Evolutionary conservation across 2,329 filamentous ascomycete species (phyloP).

Genomic region (Pseudocercospora crystallina): DNA sequence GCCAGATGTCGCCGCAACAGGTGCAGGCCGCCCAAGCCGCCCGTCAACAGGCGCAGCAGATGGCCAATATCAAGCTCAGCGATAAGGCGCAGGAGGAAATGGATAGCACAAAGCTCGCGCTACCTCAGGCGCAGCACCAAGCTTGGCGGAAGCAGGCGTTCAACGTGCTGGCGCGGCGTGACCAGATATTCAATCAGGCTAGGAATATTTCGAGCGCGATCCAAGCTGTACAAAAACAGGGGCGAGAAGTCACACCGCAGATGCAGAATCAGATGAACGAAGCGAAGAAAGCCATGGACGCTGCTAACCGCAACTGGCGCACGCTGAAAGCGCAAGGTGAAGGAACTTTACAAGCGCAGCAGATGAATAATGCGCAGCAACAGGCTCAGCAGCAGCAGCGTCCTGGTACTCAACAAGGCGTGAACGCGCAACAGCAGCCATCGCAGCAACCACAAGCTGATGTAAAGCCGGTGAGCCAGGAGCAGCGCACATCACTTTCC

Average conservation of each 20-base stretch:
- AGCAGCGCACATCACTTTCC: conserved; percentile 17
- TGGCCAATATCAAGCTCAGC: conserved; percentile 9
- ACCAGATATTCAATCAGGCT: conserved; percentile 16
- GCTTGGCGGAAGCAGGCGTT: conserved; percentile 14
- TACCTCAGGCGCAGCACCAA: conserved; percentile 15
- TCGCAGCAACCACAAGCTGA: conserved; percentile 21
- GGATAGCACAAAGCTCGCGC: conserved; percentile 6
- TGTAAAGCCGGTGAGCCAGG: conserved; percentile 17
- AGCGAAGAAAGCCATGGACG: conserved; percentile 16
- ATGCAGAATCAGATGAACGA: conserved; percentile 13
- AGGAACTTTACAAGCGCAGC: conserved; percentile 13
- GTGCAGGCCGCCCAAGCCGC: neutral
- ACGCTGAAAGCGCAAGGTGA: conserved; percentile 19
- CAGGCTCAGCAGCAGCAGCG: conserved; percentile 20
- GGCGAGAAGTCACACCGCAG: conserved; percentile 12
- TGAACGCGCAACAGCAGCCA: conserved; percentile 20
- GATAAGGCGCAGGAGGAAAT: conserved; percentile 12
- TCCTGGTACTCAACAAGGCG: conserved; percentile 24
- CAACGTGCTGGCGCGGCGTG: conserved; percentile 13
- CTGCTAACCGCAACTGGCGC: conserved; percentile 17
- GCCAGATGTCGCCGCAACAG: neutral
- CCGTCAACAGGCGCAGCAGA: conserved; percentile 5
- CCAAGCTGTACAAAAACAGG: conserved; percentile 11
- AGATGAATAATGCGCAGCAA: conserved; percentile 18
- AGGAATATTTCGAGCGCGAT: conserved; percentile 11